Evolutionary conservation across 768 basidiomycete genomes (phyloP).

Genomic region (Candolleomyces efflorescens): DNA sequence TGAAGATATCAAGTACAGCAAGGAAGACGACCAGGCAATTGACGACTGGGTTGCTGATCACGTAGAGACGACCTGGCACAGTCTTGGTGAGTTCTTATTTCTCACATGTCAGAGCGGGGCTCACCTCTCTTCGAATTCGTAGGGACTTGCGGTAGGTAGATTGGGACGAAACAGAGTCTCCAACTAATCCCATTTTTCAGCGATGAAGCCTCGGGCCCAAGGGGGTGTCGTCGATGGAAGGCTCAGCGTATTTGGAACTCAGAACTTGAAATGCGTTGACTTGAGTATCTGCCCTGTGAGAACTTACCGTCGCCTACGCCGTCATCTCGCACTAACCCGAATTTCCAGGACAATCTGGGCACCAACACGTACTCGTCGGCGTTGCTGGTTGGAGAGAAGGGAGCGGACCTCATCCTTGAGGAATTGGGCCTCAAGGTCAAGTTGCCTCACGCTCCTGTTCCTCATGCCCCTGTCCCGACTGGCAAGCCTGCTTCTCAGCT

Average conservation of each 20-base stretch:
- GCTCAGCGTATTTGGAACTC: constrained; percentile 58
- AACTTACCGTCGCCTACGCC: neutral
- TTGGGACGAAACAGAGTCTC: neutral
- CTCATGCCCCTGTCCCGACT: constrained; percentile 58
- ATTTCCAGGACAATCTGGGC: constrained; percentile 58
- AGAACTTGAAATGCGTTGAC: constrained; percentile 65
- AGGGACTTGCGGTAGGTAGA: constrained; percentile 42
- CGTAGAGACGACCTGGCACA: constrained; percentile 79
- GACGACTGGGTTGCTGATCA: constrained; percentile 66
- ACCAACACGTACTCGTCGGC: constrained; percentile 74
- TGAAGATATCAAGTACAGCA: constrained; percentile 60
- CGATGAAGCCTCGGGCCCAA: constrained; percentile 65
- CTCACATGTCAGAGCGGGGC: neutral
- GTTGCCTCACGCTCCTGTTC: constrained; percentile 63
- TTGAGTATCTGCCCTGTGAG: constrained; percentile 69
- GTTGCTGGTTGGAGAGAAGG: constrained; percentile 67
- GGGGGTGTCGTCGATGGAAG: constrained; percentile 64
- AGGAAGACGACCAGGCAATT: constrained; percentile 68
- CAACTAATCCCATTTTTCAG: constrained; percentile 20
- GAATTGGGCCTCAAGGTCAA: constrained; percentile 64
- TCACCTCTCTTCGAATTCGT: neutral
- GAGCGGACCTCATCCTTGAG: constrained; percentile 54
- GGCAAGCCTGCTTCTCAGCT: constrained; percentile 48
- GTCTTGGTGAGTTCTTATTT: constrained; percentile 38
- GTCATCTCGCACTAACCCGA: neutral